phyloP scores from a whole-genome alignment of 2,329 filamentous ascomycete genomes.

The Ramularia collo-cygni region DNA sequence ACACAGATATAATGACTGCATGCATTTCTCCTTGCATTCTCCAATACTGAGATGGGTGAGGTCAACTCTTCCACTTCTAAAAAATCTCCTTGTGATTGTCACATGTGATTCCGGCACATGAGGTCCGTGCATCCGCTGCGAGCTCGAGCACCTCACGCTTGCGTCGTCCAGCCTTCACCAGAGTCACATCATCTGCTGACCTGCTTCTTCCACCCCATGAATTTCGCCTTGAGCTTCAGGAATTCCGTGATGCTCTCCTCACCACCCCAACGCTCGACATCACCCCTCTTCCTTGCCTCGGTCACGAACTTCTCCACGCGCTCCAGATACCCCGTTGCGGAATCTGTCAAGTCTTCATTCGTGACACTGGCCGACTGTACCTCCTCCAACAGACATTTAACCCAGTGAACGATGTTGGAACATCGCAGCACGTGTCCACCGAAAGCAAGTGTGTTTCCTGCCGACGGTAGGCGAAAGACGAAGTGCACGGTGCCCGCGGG shows the following conservation, averaged over 20 bases:
- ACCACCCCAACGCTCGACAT: conserved; percentile 26
- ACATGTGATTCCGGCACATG: too few species aligned
- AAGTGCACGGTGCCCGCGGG: conserved; percentile 30
- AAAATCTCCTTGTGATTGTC: too few species aligned
- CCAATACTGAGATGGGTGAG: too few species aligned
- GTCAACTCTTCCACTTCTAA: not conserved
- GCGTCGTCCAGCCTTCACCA: not conserved
- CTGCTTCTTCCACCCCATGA: conserved; percentile 13
- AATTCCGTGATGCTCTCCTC: conserved; percentile 22
- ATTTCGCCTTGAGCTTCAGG: conserved; percentile 23
- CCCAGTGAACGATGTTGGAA: conserved; percentile 36
- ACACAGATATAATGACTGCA: too few species aligned
- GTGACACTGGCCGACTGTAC: conserved; percentile 38
- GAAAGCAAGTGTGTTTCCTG: conserved; percentile 28
- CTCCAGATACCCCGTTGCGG: conserved; percentile 26
- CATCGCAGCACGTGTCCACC: conserved; percentile 29
- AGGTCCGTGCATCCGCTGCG: too few species aligned
- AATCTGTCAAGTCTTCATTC: conserved; percentile 38
- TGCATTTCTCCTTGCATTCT: too few species aligned
- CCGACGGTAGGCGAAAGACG: conserved; percentile 27
- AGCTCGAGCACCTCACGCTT: conserved; percentile 2
- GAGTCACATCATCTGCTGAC: not conserved
- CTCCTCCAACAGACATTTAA: conserved; percentile 40
- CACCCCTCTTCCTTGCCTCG: conserved; percentile 19
- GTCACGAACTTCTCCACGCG: conserved; percentile 26